phyloP scores from a whole-genome alignment of 148 eudicot species.

The Polygonum aviculare region DNA sequence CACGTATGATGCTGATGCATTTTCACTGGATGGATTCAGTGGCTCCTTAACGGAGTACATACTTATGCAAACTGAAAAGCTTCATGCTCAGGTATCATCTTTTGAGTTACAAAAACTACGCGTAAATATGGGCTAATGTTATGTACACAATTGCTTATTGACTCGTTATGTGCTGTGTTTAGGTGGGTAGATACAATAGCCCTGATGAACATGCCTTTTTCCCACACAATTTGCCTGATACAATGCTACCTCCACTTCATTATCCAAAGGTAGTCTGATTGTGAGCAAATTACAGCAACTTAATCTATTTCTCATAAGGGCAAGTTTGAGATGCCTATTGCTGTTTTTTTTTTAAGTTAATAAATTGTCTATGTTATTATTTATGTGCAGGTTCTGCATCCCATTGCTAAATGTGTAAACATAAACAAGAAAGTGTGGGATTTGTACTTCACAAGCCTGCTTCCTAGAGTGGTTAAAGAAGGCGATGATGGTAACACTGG shows the following conservation, averaged over 20 bases:
- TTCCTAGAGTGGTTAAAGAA: conserved; percentile 69
- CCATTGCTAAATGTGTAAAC: conserved; percentile 42
- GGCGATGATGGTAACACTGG: conserved; percentile 89
- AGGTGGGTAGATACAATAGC: conserved; percentile 85
- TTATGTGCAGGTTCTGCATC: conserved; percentile 59
- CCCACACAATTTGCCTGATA: conserved; percentile 65
- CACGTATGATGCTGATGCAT: conserved; percentile 71
- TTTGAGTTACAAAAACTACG: neutral
- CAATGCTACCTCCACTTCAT: conserved; percentile 67
- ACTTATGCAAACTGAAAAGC: conserved; percentile 82
- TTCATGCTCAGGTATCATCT: conserved; percentile 62
- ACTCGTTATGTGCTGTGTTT: neutral
- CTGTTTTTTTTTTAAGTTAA: neutral
- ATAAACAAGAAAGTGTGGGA: conserved; percentile 73
- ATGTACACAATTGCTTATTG: neutral
- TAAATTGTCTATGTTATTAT: neutral
- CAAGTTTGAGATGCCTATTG: neutral
- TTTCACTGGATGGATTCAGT: conserved; percentile 49
- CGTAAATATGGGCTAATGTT: neutral
- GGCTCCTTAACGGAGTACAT: conserved; percentile 79
- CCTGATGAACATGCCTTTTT: conserved; percentile 97
- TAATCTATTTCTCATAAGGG: neutral
- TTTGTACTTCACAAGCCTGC: conserved; percentile 66
- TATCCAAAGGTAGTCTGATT: conserved; percentile 60
- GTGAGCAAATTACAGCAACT: no score